Base-by-base conservation (phyloP, 2,329 filamentous ascomycete species). In the Harringtonia lauricola region DNA sequence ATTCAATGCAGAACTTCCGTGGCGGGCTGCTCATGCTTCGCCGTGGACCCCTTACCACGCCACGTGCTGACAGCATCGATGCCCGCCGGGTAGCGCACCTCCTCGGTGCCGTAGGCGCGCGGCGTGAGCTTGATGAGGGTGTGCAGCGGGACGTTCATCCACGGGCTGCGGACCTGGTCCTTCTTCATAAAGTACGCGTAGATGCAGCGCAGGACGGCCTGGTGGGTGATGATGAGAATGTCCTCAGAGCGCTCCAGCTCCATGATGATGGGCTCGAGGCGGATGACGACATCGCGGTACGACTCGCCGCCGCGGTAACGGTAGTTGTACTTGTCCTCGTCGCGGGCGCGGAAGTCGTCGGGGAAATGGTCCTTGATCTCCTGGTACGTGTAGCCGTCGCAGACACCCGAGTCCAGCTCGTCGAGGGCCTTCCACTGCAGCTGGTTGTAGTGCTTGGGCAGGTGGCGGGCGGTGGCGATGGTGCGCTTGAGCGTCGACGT, bases 241-340 rank as follows among this genome's bases (percentile, higher is more conserved):
- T 98, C 94, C 63, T 96, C 92, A 54, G 83, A 87, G 49, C 92
- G 79, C 64, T 98, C 92, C 42, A 98, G 72, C 62, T 98, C 92
- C 92, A 98, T 98, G 66, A 98, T 98, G 64, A 98, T 98, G 49
- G 92, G 92, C 59, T 98, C 92, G 1, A 98, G 79, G 1, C 92
- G 87, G 56, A 95, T 96, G 34, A 98, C 92, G 1, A 98, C 90
- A 57, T 98, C 92, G 44, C 90, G 86, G 63, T 98, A 82, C 48
- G 86, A 94, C 66, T 98, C 92, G 43, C 92, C 92, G 50, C 92
- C 92, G 6, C 92, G 83, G 65, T 98, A 98, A 45, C 92, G 87
- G 67, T 98, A 98, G 68, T 98, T 96, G 76, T 96, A 96, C 65
- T 98, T 98, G 71, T 98, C 92, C 53, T 95, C 87, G 62, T 98